Percentiles rank a stretch among this genome's conserved stretches.
phyloP scores from a whole-genome alignment of 2,329 filamentous ascomycete species.

The Aspergillus neoniger region DNA sequence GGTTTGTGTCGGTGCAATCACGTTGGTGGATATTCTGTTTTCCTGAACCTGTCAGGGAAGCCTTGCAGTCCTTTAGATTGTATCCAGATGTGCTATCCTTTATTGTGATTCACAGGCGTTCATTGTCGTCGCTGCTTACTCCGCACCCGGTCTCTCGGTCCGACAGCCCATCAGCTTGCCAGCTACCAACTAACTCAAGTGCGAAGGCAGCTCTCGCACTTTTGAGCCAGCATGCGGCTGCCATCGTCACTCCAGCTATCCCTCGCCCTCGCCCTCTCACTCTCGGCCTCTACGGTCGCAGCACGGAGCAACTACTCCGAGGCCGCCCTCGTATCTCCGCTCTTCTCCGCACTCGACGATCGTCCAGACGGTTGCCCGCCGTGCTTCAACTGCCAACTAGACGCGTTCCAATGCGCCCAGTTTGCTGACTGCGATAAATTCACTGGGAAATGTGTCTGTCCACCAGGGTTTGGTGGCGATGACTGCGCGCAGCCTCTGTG shows the following conservation, averaged over 20 bases:
- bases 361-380: slow-evolving; percentile 57
- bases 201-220: neutral
- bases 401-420: slow-evolving; percentile 87
- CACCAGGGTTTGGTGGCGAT: slow-evolving; percentile 88
- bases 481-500: slow-evolving; percentile 92
- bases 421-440: slow-evolving; percentile 85
- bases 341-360: slow-evolving; percentile 71
- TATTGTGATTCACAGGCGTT: slow-evolving; percentile 8
- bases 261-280: slow-evolving; percentile 29
- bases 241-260: slow-evolving; percentile 25
- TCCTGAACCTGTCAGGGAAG: neutral
- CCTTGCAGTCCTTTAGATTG: neutral
- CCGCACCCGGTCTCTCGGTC: slow-evolving; percentile 14
- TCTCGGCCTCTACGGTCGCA: slow-evolving; percentile 22
- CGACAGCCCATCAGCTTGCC: slow-evolving; percentile 7
- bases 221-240: slow-evolving; percentile 31
- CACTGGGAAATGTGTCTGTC: slow-evolving; percentile 91
- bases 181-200: neutral
- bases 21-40: neutral
- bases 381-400: slow-evolving; percentile 97
- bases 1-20: neutral
- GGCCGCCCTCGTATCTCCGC: slow-evolving; percentile 62
- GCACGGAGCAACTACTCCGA: slow-evolving; percentile 58
- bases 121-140: slow-evolving; percentile 15
- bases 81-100: slow-evolving; percentile 1